Evolutionary conservation across 2,329 filamentous ascomycete species (phyloP), one percentile per base, ranked within the genome.

Genomic region (Paraphoma sp.): DNA sequence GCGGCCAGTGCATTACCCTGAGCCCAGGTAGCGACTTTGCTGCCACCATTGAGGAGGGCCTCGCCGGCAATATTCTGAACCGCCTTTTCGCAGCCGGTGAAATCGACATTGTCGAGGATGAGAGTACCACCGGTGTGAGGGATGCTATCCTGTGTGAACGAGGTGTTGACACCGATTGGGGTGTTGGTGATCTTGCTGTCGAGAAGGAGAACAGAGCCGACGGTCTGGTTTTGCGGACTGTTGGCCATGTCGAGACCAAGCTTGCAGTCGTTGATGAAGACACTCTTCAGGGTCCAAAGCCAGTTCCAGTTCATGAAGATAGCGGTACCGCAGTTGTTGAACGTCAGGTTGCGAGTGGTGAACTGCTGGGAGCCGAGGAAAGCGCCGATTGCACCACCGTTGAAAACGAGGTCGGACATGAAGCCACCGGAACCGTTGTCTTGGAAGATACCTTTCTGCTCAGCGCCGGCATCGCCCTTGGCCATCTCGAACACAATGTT

Each of bases 71-170:
- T 73, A 49, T 80, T 79, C 51, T 86, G 81, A 51, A 98, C 85
- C 31, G 91, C 92, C 23, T 85, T 82, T 6, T 84, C 82, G 51
- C 91, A 87, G 52, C 86, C 88, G 46, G 82, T 81, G 63, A 97
- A 92, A 78, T 97, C 92, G 33, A 96, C 91, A 65, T 97, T 97
- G 79, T 97, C 91, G 10, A 98, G 77, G 64, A 97, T 84, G 45
- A 97, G 84, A 12, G 91, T 92, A 58, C 91, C 92, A 70, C 93
- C 94, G 66, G 90, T 91, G 53, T 83, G 79, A 18, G 87, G 83
- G 54, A 88, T 83, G 53, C 84, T 87, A 65, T 84, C 83, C 79
- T 89, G 91, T 9, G 87, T 83, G 54, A 91, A 97, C 1, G 89
- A 86, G 28, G 92, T 94, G 66, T 86, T 86, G 69, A 97, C 83